Conservation (phyloP, 805 yeast genomes). For the Metschnikowia drakensbergensis region DNA sequence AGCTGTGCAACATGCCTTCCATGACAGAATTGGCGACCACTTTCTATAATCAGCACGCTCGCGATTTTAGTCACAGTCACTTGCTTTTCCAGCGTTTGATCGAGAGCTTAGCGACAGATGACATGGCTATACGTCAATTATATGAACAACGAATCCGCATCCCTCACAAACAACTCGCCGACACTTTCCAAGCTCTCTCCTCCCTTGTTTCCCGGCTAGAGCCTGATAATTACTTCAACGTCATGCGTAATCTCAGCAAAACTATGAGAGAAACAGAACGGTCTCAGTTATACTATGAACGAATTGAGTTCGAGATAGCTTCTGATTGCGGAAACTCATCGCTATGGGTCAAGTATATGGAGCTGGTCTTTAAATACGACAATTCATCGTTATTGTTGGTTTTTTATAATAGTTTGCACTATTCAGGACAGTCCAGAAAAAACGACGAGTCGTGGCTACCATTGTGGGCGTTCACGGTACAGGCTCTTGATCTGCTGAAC, state of each 20-base stretch:
- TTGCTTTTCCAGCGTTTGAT: conserved; percentile 21
- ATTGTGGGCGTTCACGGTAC: conserved; percentile 6
- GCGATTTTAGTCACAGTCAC: conserved; percentile 24
- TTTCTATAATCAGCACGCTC: conserved; percentile 4
- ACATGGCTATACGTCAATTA: conserved; percentile 18
- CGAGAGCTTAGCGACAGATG: conserved; percentile 2
- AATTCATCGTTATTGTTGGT: conserved; percentile 1
- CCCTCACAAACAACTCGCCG: conserved; percentile 42
- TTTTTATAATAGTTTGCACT: conserved; percentile 26
- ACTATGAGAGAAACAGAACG: conserved; percentile 26
- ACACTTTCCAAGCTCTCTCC: conserved; percentile 40
- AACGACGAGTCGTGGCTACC: conserved; percentile 9
- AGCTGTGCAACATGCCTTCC: not conserved
- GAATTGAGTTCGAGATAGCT: conserved; percentile 26
- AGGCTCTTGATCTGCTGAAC: not conserved
- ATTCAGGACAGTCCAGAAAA: conserved; percentile 2
- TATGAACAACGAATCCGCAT: conserved; percentile 30
- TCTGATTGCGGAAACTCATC: conserved; percentile 13
- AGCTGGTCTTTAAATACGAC: conserved; percentile 21
- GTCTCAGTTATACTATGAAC: conserved; percentile 31
- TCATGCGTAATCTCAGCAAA: conserved; percentile 36
- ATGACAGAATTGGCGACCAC: not conserved
- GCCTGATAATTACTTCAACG: conserved; percentile 26
- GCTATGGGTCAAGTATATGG: conserved; percentile 34
- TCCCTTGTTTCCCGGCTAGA: conserved; percentile 33